phyloP scores from a whole-genome alignment of 495 filamentous ascomycete genomes.

The Penicillium silybi region DNA sequence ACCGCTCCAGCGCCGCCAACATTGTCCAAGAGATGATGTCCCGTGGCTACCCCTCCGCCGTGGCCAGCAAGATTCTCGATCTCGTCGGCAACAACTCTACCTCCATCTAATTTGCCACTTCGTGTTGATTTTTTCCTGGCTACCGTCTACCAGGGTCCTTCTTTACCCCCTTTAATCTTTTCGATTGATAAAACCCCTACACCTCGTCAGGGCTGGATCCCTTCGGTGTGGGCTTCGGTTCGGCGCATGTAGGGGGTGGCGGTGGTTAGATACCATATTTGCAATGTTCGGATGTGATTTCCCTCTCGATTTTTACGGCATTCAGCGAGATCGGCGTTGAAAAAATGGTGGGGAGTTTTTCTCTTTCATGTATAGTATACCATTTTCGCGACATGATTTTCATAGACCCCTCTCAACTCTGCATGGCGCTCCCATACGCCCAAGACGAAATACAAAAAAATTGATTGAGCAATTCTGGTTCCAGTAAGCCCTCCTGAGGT shows the following conservation, averaged over 20 bases:
- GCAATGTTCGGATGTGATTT: slow-evolving; percentile 12
- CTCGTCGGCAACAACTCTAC: slow-evolving; percentile 64
- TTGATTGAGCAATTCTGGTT: slow-evolving; percentile 14
- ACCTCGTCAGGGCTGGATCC: slow-evolving; percentile 40
- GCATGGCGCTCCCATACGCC: slow-evolving; percentile 18
- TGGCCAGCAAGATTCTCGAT: slow-evolving; percentile 87
- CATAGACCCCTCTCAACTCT: slow-evolving; percentile 42
- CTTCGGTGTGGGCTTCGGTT: slow-evolving; percentile 28
- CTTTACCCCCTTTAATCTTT: slow-evolving; percentile 21
- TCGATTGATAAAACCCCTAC: slow-evolving; percentile 7
- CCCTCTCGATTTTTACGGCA: slow-evolving; percentile 23
- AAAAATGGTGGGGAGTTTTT: slow-evolving; percentile 20
- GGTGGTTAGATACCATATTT: slow-evolving; percentile 2
- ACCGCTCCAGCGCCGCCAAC: slow-evolving; percentile 64
- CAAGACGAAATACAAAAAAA: slow-evolving; percentile 27
- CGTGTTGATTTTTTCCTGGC: slow-evolving; percentile 10
- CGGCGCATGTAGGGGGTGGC: slow-evolving; percentile 31
- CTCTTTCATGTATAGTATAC: slow-evolving; percentile 37
- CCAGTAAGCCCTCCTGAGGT: not conserved
- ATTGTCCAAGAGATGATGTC: slow-evolving; percentile 89
- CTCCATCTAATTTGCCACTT: slow-evolving; percentile 25
- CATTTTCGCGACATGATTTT: slow-evolving; percentile 24
- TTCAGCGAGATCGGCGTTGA: slow-evolving; percentile 37
- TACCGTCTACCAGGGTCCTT: slow-evolving; percentile 15
- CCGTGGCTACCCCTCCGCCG: slow-evolving; percentile 85